Base-by-base conservation (phyloP, 2,329 filamentous ascomycete species). In the Macrophomina tecta region DNA sequence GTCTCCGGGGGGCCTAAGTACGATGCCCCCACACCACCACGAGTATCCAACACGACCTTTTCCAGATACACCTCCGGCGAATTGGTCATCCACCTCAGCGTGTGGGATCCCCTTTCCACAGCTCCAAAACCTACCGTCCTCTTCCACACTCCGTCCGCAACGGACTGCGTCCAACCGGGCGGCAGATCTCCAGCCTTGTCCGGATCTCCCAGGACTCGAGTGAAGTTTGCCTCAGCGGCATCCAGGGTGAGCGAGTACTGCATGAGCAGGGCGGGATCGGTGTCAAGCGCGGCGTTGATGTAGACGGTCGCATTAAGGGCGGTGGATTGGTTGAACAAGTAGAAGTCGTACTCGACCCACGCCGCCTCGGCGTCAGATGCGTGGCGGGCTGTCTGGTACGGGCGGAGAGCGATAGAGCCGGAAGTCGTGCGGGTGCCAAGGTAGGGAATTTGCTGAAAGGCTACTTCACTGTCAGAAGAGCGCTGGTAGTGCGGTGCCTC, bases 231-330 rank as follows among this genome's bases (percentile, higher is more conserved):
- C 9, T 23, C 32, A 4, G 67, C 72, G 28, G 76, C 74, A 34
- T 83, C 79, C 16, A 84, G 70, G 3, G 76, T 77, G 2, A 85
- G 71, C 1, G 82, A 82, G 64, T 82, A 85, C 32, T 75, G 74
- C 76, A 86, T 81, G 9, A 75, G 79, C 4, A 79, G 75, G 3
- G 71, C 71, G 0, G 83, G 82, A 62, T 85, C 80, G 0, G 81
- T 80, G 68, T 85, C 84, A 5, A 86, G 76, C 2, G 82, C 77
- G 5, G 75, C 69, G 11, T 75, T 76, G 23, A 80, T 74, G 34
- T 77, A 75, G 2, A 77, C 53, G 5, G 73, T 74, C 1, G 75
- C 38, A 1, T 69, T 70, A 16, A 67, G 52, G 2, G 60, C 66
- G 2, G 45, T 14, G 9, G 49, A 45, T n/a, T 36, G 28, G 9